phyloP scores from a whole-genome alignment of 768 basidiomycete genomes.

The Leccinum ochraceum region DNA sequence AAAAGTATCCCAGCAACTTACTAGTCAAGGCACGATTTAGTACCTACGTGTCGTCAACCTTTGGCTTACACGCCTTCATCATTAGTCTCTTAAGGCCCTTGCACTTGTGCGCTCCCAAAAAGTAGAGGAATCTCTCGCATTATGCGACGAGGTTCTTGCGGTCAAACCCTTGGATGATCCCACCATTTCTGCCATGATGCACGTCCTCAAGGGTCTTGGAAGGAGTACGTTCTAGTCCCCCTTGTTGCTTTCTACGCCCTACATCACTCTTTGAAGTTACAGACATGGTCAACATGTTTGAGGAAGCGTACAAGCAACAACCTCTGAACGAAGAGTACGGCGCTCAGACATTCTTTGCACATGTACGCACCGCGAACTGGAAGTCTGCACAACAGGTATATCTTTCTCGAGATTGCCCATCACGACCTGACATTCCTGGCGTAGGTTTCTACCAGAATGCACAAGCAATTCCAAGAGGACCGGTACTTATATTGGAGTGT shows the following conservation, averaged over 20 bases:
- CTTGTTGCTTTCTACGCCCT: background rate
- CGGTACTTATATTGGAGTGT: conserved; percentile 84
- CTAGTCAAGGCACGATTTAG: conserved; percentile 58
- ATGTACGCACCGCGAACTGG: conserved; percentile 79
- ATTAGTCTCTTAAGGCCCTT: conserved; percentile 79
- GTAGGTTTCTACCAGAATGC: conserved; percentile 78
- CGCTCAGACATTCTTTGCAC: conserved; percentile 82
- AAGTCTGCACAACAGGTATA: conserved; percentile 81
- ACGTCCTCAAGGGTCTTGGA: conserved; percentile 77
- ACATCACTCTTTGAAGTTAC: conserved; percentile 45
- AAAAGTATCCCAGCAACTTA: conserved; percentile 76
- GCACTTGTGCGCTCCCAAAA: conserved; percentile 84
- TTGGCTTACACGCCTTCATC: conserved; percentile 15
- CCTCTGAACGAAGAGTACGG: conserved; percentile 83
- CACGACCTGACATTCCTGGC: conserved; percentile 3
- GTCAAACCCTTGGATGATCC: conserved; percentile 72
- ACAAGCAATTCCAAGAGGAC: conserved; percentile 82
- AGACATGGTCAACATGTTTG: conserved; percentile 83
- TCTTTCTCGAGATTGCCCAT: background rate
- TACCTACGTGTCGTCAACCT: background rate
- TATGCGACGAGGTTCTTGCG: conserved; percentile 81
- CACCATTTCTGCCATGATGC: conserved; percentile 79
- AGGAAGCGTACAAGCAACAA: conserved; percentile 80
- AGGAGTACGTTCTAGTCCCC: conserved; percentile 44
- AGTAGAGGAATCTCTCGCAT: conserved; percentile 74